phyloP scores from a whole-genome alignment of 352 stramenopile species.

The Elongisporangium senticosum region DNA sequence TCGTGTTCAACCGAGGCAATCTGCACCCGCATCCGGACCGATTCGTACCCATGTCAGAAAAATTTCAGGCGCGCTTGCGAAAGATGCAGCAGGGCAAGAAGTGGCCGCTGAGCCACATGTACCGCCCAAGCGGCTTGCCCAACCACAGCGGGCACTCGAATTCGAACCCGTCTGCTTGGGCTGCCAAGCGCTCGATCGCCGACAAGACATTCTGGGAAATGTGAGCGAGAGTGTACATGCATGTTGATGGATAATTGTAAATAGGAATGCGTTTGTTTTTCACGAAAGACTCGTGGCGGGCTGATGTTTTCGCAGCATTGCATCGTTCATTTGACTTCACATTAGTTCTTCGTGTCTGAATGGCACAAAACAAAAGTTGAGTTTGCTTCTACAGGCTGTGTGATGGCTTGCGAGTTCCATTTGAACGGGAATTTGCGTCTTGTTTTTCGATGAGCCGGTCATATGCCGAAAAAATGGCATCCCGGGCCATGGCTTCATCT shows the following conservation, averaged over 20 bases:
- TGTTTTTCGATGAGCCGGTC: background rate
- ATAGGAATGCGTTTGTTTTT: no score
- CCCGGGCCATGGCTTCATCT: background rate
- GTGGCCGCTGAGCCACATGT: slow-evolving; percentile 38
- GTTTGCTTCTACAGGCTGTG: no score
- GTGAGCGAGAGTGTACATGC: background rate
- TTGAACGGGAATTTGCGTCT: background rate
- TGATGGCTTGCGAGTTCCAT: background rate
- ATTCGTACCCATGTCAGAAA: slow-evolving; percentile 29
- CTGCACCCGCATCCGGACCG: slow-evolving; percentile 42
- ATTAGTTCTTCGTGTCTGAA: no score
- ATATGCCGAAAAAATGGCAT: background rate
- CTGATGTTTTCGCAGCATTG: no score
- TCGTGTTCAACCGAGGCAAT: slow-evolving; percentile 67
- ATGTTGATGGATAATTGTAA: background rate
- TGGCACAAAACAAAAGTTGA: no score
- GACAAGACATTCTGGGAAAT: slow-evolving; percentile 34
- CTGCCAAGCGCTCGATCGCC: slow-evolving; percentile 23
- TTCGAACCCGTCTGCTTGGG: slow-evolving; percentile 36
- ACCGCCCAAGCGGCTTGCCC: slow-evolving; percentile 25
- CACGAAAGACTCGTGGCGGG: no score
- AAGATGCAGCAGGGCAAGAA: slow-evolving; percentile 16
- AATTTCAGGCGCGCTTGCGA: slow-evolving; percentile 30
- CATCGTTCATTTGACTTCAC: no score
- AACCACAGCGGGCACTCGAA: slow-evolving; percentile 41